Evolutionary conservation across 148 eudicot species (phyloP), one percentile per base, ranked within the genome.

Genomic region (Talinum fruticosum): DNA sequence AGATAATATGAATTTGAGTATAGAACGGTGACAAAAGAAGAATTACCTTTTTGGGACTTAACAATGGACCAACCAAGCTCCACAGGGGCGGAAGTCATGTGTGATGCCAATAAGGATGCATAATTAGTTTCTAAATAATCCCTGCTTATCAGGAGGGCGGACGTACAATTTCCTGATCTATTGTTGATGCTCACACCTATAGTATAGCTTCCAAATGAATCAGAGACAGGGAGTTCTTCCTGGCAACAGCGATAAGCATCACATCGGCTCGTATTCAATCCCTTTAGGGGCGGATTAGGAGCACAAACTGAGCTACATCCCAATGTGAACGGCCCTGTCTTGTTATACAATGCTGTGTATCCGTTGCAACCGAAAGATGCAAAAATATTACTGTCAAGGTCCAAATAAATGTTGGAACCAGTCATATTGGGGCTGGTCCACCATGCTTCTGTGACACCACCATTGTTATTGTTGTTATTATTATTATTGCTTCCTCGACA

Each of bases 381-480:
- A 62, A 62, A 62, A 24, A 62, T 24, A 1, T 6, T 0, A 30
- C 13, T 30, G 24, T 62, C 6, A 1, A 6, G 10, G 45, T 41
- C 5, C 29, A n/a, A 62, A 5, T 24, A 23, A 62, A 62, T 3
- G 66, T n/a, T 29, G n/a, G n/a, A n/a, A n/a, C 66, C 66, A 8
- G 2, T n/a, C 30, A 62, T n/a, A 62, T 62, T 62, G 10, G 66
- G 66, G 66, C 66, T 62, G 7, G 66, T 62, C 66, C 66, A 62
- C 33, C 33, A 6, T 24, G 15, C 29, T 18, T 49, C 54, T 6
- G 54, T 8, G 12, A n/a, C n/a, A n/a, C n/a, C n/a, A n/a, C 66
- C 66, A n/a, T 26, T 23, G 24, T 4, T 62, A 1, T 62, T 26
- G 18, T 24, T n/a, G n/a, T n/a, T n/a, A n/a, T n/a, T n/a, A n/a